These are phyloP conservation scores for Fonsecaea pedrosoi DNA, from an alignment of 2,329 filamentous ascomycete genomes.

Conservation along the genomic window DNA sequence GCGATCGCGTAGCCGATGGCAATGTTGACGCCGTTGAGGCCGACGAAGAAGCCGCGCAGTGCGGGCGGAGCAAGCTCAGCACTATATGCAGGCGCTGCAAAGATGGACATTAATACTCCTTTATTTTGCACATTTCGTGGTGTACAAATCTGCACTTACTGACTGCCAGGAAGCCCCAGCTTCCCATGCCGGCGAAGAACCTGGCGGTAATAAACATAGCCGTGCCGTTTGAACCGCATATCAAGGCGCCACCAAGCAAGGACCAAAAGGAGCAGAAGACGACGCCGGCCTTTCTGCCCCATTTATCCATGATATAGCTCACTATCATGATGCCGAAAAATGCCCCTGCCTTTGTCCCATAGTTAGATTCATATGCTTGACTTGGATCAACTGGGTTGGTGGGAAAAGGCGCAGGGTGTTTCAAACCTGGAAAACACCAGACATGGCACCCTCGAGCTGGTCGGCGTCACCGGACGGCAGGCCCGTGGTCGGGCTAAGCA, in stretches of 20 bases:
- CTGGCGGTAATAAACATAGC: conserved; percentile 34
- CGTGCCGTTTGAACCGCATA: conserved; percentile 18
- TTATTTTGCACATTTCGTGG: not conserved
- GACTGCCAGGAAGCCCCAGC: conserved; percentile 29
- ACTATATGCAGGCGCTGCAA: conserved; percentile 25
- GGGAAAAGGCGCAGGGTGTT: not conserved
- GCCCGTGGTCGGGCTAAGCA: conserved; percentile 16
- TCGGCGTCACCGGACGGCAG: conserved; percentile 3
- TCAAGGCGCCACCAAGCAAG: conserved; percentile 27
- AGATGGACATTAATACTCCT: not conserved
- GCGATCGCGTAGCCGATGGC: conserved; percentile 31
- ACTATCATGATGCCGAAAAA: conserved; percentile 32
- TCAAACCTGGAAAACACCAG: conserved; percentile 20
- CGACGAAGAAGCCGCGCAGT: conserved; percentile 30
- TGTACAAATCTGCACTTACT: conserved; percentile 9
- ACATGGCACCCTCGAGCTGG: conserved; percentile 23
- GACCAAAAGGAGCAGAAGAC: conserved; percentile 26
- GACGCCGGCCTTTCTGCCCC: conserved; percentile 63
- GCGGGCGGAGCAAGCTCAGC: conserved; percentile 33
- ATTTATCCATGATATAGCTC: conserved; percentile 48
- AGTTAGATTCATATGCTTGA: conserved; percentile 14
- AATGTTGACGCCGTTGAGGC: conserved; percentile 31
- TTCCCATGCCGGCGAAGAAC: conserved; percentile 31
- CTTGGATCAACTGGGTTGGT: not conserved
- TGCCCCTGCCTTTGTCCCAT: conserved; percentile 23